These are phyloP conservation scores for Eudorina sp. DNA, from an alignment of 139 green algal species.

Conservation along the genomic window DNA sequence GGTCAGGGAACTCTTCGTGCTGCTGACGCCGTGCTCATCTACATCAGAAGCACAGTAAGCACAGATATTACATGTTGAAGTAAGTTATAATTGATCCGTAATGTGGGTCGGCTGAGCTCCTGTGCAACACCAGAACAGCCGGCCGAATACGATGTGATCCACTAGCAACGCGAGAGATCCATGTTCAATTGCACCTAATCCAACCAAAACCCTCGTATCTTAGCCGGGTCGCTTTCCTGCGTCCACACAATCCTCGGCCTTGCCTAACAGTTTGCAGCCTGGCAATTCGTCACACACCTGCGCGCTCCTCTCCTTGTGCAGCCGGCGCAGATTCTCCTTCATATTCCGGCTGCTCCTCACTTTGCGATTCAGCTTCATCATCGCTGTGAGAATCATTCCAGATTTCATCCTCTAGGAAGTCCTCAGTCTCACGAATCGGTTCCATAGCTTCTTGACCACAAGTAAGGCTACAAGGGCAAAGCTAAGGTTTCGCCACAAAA, in stretches of 20 bases:
- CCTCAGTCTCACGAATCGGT: conserved; percentile 16
- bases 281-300: conserved; percentile 15
- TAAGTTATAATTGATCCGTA: too few relatives aligned
- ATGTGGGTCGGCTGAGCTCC: neutral
- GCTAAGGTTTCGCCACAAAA: too few relatives aligned
- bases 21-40: conserved; percentile 9
- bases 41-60: neutral
- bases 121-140: too few relatives aligned
- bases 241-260: too few relatives aligned
- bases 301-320: neutral
- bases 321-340: neutral
- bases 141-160: too few relatives aligned
- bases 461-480: too few relatives aligned
- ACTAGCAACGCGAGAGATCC: neutral
- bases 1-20: conserved; percentile 23
- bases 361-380: neutral
- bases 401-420: too few relatives aligned
- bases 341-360: neutral
- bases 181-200: neutral
- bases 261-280: too few relatives aligned
- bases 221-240: too few relatives aligned
- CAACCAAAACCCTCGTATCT: too few relatives aligned
- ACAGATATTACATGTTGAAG: too few relatives aligned
- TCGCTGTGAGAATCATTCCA: too few relatives aligned
- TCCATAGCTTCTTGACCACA: conserved; percentile 26